phyloP scores from a whole-genome alignment of 2,329 filamentous ascomycete species.

The Xylaria sp. region DNA sequence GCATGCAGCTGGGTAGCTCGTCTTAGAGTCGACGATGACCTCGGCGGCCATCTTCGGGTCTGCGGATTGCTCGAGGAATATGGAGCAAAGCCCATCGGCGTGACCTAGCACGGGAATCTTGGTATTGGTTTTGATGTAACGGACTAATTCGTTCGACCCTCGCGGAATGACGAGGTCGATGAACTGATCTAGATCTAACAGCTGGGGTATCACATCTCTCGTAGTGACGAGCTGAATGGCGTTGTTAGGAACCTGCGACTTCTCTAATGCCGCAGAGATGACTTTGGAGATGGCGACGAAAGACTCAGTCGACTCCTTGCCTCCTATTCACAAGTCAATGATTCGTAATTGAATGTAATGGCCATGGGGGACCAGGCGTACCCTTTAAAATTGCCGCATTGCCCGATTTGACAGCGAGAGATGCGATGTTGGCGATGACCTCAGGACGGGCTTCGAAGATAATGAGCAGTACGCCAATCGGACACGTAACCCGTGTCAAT shows the following conservation, averaged over 20 bases:
- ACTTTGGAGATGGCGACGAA: constrained; percentile 89
- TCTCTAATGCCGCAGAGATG: constrained; percentile 80
- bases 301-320: constrained; percentile 95
- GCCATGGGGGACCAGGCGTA: constrained; percentile 40
- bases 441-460: constrained; percentile 98
- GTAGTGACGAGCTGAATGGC: constrained; percentile 95
- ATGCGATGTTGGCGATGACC: constrained; percentile 98
- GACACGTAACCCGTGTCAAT: constrained; percentile 89
- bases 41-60: constrained; percentile 76
- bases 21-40: constrained; percentile 91
- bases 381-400: constrained; percentile 97
- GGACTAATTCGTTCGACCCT: constrained; percentile 88
- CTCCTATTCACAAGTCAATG: constrained; percentile 62
- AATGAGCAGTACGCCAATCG: constrained; percentile 96
- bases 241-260: constrained; percentile 80
- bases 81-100: constrained; percentile 90
- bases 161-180: constrained; percentile 97
- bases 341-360: not conserved
- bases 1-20: constrained; percentile 93
- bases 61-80: constrained; percentile 85
- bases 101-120: constrained; percentile 96
- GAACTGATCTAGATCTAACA: constrained; percentile 85
- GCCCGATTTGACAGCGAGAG: constrained; percentile 94
- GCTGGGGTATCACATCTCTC: constrained; percentile 86
- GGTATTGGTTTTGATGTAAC: constrained; percentile 88